Percentiles rank a stretch among this genome's conserved stretches.
These are phyloP conservation scores for Penicillium soppii DNA, from an alignment of 495 filamentous ascomycete genomes.

Conservation along the genomic window DNA sequence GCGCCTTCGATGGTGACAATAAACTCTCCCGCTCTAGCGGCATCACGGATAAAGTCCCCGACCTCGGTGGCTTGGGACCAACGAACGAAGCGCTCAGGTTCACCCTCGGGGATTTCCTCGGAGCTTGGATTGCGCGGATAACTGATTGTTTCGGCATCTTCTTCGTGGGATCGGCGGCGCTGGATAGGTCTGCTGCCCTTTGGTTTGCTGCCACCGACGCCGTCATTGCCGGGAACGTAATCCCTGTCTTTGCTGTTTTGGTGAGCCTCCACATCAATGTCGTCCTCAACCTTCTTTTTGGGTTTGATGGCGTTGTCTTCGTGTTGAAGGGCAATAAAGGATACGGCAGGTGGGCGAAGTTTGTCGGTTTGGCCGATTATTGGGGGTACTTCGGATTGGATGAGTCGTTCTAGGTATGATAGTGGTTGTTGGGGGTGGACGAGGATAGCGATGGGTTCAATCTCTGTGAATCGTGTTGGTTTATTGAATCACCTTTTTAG, in stretches of 20 bases:
- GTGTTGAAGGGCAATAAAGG: slow-evolving; percentile 77
- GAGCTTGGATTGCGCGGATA: slow-evolving; percentile 31
- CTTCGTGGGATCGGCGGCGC: slow-evolving; percentile 20
- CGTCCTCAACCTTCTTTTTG: slow-evolving; percentile 50
- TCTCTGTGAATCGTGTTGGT: slow-evolving; percentile 51
- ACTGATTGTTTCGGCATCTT: slow-evolving; percentile 37
- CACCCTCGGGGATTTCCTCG: slow-evolving; percentile 11
- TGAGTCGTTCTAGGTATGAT: slow-evolving; percentile 86
- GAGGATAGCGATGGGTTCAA: slow-evolving; percentile 83
- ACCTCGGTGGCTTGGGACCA: slow-evolving; percentile 90
- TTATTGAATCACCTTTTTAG: slow-evolving; percentile 14
- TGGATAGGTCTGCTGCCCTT: neutral
- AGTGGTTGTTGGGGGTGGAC: slow-evolving; percentile 91
- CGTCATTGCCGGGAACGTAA: slow-evolving; percentile 2
- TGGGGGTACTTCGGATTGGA: slow-evolving; percentile 82
- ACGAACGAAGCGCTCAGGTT: slow-evolving; percentile 65
- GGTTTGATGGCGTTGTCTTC: slow-evolving; percentile 57
- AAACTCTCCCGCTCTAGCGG: slow-evolving; percentile 79
- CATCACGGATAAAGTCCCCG: slow-evolving; percentile 93
- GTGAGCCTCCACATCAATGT: slow-evolving; percentile 35
- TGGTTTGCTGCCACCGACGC: slow-evolving; percentile 2
- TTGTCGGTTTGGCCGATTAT: slow-evolving; percentile 58
- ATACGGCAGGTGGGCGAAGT: slow-evolving; percentile 67
- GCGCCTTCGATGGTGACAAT: slow-evolving; percentile 78
- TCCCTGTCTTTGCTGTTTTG: slow-evolving; percentile 3